Conservation (phyloP, 306 rosid genomes). For the Begonia peltatifolia region DNA sequence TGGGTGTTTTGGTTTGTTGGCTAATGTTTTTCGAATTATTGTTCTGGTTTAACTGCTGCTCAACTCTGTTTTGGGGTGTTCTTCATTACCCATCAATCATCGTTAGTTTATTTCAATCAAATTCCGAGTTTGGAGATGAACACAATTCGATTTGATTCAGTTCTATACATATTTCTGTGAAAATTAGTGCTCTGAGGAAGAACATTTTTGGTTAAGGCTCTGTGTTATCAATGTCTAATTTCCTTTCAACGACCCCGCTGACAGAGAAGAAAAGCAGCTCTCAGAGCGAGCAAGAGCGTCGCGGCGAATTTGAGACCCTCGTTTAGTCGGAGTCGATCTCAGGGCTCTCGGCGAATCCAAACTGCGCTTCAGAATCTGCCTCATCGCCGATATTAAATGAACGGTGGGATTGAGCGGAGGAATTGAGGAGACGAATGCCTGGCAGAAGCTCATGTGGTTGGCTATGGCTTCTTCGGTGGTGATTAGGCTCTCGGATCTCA, state of each 20-base stretch:
- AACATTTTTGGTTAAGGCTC: too few relatives aligned
- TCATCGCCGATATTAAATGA: conserved; percentile 80
- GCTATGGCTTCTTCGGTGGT: conserved; percentile 84
- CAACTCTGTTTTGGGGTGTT: too few relatives aligned
- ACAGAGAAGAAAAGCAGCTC: conserved; percentile 56
- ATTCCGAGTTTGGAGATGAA: too few relatives aligned
- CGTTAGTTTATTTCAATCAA: too few relatives aligned
- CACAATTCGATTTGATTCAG: too few relatives aligned
- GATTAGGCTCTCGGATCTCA: conserved; percentile 49
- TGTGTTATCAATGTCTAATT: neutral
- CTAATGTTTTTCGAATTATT: too few relatives aligned
- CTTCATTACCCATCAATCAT: too few relatives aligned
- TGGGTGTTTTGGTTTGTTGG: too few relatives aligned
- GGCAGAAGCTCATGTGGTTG: conserved; percentile 67
- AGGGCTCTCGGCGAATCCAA: conserved; percentile 46
- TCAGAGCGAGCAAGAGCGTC: conserved; percentile 35
- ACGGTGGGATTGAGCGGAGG: conserved; percentile 70
- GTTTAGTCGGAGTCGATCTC: conserved; percentile 32
- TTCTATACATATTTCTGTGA: too few relatives aligned
- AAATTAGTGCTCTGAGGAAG: too few relatives aligned
- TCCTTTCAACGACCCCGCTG: conserved; percentile 27
- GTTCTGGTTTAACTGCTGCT: too few relatives aligned
- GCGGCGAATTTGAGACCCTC: neutral
- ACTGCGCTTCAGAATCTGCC: conserved; percentile 68
- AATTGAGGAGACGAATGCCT: conserved; percentile 46